A percentile compares a stretch with the other conserved stretches of the same genome.
Conservation (phyloP, 345 rosid species). For the Euphorbia lathyris region DNA sequence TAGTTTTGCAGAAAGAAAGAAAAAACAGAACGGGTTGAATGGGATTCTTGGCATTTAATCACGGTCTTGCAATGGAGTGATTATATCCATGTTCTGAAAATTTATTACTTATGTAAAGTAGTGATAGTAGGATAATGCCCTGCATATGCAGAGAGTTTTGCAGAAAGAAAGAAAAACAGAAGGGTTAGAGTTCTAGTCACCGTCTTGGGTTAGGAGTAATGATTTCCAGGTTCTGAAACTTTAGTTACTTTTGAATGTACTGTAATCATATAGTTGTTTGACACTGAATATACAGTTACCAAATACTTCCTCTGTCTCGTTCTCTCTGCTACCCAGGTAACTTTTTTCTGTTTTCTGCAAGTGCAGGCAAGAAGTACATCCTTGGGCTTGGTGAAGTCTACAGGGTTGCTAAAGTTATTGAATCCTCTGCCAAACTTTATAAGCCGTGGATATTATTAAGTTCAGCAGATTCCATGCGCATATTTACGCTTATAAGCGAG, state of each 20-base stretch:
- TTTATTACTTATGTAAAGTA: not conserved
- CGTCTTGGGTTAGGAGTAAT: not conserved
- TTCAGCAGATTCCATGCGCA: conserved; percentile 30
- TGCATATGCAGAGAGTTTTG: not conserved
- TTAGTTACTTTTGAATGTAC: conserved; percentile 3
- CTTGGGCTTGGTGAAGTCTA: conserved; percentile 79
- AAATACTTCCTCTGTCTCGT: conserved; percentile 1
- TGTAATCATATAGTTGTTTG: conserved; percentile 16
- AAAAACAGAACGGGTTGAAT: not conserved
- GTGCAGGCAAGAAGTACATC: conserved; percentile 57
- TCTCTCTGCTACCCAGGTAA: conserved; percentile 8
- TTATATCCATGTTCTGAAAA: not conserved
- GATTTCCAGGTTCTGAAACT: conserved; percentile 2
- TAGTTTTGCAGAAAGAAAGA: not conserved
- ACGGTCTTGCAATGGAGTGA: not conserved
- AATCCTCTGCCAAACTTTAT: conserved; percentile 55
- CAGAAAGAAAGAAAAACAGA: not conserved
- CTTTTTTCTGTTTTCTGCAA: conserved; percentile 4
- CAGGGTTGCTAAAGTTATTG: conserved; percentile 65
- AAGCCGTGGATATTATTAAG: conserved; percentile 68
- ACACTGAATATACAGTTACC: conserved; percentile 7
- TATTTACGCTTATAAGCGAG: conserved; percentile 48
- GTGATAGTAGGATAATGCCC: not conserved
- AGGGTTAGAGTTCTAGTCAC: conserved; percentile 4
- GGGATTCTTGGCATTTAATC: not conserved